Evolutionary conservation across 179 eudicot genomes (phyloP), one percentile per base, ranked within the genome.

Genomic region (Patellifolia procumbens): DNA sequence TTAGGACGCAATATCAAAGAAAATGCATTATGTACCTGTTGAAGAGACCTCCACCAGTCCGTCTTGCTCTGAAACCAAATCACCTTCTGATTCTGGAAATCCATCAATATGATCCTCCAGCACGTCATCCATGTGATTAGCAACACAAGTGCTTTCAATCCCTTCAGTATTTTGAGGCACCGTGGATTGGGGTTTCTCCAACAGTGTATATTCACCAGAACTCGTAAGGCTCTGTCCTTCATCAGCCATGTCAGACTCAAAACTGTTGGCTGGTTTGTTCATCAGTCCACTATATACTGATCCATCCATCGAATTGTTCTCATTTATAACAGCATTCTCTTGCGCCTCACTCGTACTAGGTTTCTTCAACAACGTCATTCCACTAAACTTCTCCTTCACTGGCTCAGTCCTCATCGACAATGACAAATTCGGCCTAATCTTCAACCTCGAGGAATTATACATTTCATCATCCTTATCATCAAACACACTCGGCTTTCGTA

Each of bases 331-430:
- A 35, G 58, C 85, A 45, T 75, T 74, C 58, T 76, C 75, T 52
- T 67, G 77, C 53, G 42, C 72, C 59, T 63, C 79, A 29, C 69
- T 29, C 32, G 70, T 60, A 29, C 81, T 78, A 62, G 89, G 89
- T 81, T 76, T 86, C 81, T 82, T 83, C 80, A 84, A 66, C 86
- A 86, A 78, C 31, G 89, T 84, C 87, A 91, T 86, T 76, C 90
- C 92, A 81, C 87, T 84, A 79, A 90, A 95, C 72, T 79, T 85
- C 59, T 91, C 93, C 74, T 78, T 85, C 31, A 80, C 87, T 13
- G 86, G 85, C 68, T 88, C 95, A 32, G 87, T 87, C 73, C 96
- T 88, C 93, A 88, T 88, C 51, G 81, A 78, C 78, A 91, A 61
- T 56, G 88, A 70, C 81, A 91, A 85, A 79, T 91, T 93, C 58